Base-by-base conservation (phyloP, 768 basidiomycete genomes). In the Lactarius quietus region DNA sequence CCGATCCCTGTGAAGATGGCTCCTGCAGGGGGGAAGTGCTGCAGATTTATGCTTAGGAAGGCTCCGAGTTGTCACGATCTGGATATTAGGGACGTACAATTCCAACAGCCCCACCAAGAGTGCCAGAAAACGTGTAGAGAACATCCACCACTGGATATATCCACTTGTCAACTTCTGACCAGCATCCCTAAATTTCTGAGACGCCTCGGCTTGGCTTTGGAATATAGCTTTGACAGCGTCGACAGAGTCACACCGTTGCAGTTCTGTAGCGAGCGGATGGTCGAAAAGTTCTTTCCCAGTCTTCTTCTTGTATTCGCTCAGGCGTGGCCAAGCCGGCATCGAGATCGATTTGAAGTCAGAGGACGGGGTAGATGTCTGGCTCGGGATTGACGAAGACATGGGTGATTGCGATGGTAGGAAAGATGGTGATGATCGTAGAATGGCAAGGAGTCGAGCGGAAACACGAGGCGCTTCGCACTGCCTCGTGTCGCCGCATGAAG, bases 221-320 rank as follows among this genome's bases (percentile, higher is more conserved):
- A 65, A 58, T 0, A 65, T 20, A 12, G 26, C 41, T 1, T 48
- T 6, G 17, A 65, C 31, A 6, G 35, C 59, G 17, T 39, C 26
- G 33, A 52, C 14, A 1, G 64, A 61, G 14, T 65, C 29, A 23
- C 64, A 65, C 8, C 35, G n/a, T 31, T 38, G 41, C 1, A 65
- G 18, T 8, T 29, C 20, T 9, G 59, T 8, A 4, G 36, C 43
- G 6, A 61, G 45, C 31, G 59, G 58, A 18, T 60, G 64, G 0
- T 33, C 8, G 9, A 36, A 39, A 35, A 65, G 57, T 1, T 60
- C 43, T 9, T 26, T 31, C 6, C 58, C 43, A 28, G 64, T 65
- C 33, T 28, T 41, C 15, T 43, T 55, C 9, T 54, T 39, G n/a
- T 61, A 65, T 8, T 8, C 23, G 0, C 33, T 45, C 26, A 65